Conservation (phyloP, 768 basidiomycete genomes). For the Paxillus involutus region DNA sequence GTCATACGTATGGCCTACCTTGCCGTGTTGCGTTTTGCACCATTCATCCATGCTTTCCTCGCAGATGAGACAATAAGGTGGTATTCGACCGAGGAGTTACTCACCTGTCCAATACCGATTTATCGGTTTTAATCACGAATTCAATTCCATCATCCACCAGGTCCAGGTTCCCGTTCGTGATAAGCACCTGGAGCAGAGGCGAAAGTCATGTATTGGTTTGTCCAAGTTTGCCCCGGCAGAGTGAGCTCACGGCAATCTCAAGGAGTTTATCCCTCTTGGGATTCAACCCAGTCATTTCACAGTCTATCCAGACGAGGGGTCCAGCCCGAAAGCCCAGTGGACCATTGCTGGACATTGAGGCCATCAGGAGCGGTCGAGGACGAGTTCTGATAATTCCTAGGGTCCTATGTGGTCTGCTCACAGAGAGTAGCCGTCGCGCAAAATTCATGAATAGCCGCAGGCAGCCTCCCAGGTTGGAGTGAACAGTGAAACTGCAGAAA, state of each 20-base stretch:
- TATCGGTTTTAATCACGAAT: conserved; percentile 74
- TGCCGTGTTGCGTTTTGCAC: conserved; percentile 82
- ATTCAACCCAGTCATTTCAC: conserved; percentile 84
- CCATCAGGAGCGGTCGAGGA: background rate
- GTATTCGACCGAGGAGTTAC: conserved; percentile 15
- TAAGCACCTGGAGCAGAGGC: conserved; percentile 58
- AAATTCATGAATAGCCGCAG: background rate
- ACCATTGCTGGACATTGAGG: conserved; percentile 13
- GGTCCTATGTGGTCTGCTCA: background rate
- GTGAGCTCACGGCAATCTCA: conserved; percentile 62
- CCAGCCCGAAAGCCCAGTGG: conserved; percentile 53
- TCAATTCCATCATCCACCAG: conserved; percentile 79
- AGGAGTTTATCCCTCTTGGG: conserved; percentile 66
- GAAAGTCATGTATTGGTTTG: background rate
- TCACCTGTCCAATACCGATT: conserved; percentile 66
- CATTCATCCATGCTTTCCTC: conserved; percentile 76
- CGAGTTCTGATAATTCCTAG: background rate
- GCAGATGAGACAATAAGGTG: background rate
- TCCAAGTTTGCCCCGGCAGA: background rate
- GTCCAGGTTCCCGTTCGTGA: conserved; percentile 83
- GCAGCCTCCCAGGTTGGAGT: no score
- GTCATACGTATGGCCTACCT: conserved; percentile 40
- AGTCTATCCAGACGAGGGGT: conserved; percentile 84
- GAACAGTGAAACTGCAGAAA: no score
- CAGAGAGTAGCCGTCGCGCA: background rate